Percentiles rank a stretch among this genome's conserved stretches.
Conservation (phyloP, 441 rosid species). For the Gossypium davidsonii region DNA sequence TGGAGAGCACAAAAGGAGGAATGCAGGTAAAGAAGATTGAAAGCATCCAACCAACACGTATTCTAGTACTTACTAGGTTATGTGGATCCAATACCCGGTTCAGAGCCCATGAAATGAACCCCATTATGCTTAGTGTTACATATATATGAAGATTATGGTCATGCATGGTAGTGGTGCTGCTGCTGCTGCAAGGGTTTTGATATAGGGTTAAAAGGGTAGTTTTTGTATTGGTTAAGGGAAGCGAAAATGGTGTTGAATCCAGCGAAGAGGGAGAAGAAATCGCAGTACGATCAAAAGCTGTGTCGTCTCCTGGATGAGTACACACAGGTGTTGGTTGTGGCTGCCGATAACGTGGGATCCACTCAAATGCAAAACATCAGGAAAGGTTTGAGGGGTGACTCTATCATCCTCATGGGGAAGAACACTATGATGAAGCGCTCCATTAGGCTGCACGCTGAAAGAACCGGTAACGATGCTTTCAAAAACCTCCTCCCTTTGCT, state of each 20-base stretch:
- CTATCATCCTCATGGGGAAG: slow-evolving; percentile 36
- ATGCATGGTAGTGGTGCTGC: not conserved
- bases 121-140: not conserved
- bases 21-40: not conserved
- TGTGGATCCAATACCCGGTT: not conserved
- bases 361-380: slow-evolving; percentile 26
- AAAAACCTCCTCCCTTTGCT: slow-evolving; percentile 24
- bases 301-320: slow-evolving; percentile 31
- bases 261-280: slow-evolving; percentile 16
- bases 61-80: not conserved
- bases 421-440: slow-evolving; percentile 42
- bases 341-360: slow-evolving; percentile 32
- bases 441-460: slow-evolving; percentile 29
- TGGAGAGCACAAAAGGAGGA: not conserved
- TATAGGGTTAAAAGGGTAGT: not conserved
- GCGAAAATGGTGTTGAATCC: slow-evolving; percentile 9
- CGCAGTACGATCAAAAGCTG: slow-evolving; percentile 25
- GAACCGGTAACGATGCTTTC: slow-evolving; percentile 17
- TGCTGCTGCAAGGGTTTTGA: not conserved
- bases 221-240: not conserved
- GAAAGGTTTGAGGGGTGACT: slow-evolving; percentile 30
- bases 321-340: slow-evolving; percentile 31
- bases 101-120: not conserved
- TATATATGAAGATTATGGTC: not conserved
- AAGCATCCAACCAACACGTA: not conserved